These are phyloP conservation scores for Arthrobotrys entomopaga DNA, from an alignment of 2,329 filamentous ascomycete genomes.

Conservation along the genomic window DNA sequence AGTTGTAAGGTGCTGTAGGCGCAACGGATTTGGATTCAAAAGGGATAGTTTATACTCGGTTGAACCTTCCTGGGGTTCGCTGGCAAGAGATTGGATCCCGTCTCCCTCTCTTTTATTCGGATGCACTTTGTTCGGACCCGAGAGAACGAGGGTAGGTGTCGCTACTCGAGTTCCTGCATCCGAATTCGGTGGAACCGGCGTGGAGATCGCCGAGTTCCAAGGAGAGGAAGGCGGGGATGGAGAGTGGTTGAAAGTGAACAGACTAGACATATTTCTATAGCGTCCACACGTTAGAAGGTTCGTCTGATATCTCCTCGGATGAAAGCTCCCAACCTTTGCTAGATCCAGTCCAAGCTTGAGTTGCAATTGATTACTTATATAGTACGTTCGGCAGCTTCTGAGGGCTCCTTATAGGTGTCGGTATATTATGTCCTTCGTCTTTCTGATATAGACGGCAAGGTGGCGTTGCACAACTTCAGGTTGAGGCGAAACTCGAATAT, in stretches of 20 bases:
- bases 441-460: constrained; percentile 1
- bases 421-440: constrained; percentile 1
- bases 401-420: constrained; percentile 1
- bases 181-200: constrained; percentile 59
- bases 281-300: constrained; percentile 1
- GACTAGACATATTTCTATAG: constrained; percentile 76
- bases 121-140: constrained; percentile 54
- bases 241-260: constrained; percentile 93
- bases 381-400: constrained; percentile 6
- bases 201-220: constrained; percentile 73
- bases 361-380: constrained; percentile 11
- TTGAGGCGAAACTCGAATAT: constrained; percentile 1
- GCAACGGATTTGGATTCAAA: constrained; percentile 61
- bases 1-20: constrained; percentile 90
- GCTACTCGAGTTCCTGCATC: constrained; percentile 60
- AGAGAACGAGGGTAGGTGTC: constrained; percentile 59
- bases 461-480: constrained; percentile 5
- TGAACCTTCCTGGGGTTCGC: constrained; percentile 92
- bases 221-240: constrained; percentile 89
- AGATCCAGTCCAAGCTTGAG: constrained; percentile 1
- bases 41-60: constrained; percentile 97
- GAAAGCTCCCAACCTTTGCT: constrained; percentile 7
- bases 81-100: constrained; percentile 78
- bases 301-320: neutral
- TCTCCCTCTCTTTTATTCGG: constrained; percentile 66